phyloP scores from a whole-genome alignment of 352 stramenopile species.

The Phytophthora pseudosyringae region DNA sequence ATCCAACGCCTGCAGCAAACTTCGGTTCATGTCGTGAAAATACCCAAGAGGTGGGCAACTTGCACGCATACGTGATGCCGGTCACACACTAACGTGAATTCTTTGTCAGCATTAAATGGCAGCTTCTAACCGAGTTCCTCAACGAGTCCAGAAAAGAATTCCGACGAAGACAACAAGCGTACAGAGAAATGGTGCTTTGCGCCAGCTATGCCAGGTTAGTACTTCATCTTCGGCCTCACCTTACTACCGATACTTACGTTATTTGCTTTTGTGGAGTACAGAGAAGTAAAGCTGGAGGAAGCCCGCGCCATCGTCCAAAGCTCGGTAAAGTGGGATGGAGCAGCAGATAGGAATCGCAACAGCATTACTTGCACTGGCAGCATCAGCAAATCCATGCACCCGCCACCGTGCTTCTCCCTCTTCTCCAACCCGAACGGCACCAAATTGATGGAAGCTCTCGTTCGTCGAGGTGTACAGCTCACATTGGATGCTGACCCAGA shows the following conservation, averaged over 20 bases:
- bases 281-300: slow-evolving; percentile 71
- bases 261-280: slow-evolving; percentile 7
- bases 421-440: slow-evolving; percentile 43
- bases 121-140: slow-evolving; percentile 59
- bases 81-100: neutral
- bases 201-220: slow-evolving; percentile 58
- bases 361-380: slow-evolving; percentile 10
- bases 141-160: slow-evolving; percentile 48
- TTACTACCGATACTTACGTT: neutral
- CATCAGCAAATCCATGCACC: slow-evolving; percentile 13
- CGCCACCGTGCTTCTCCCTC: slow-evolving; percentile 53
- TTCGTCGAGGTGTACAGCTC: slow-evolving; percentile 65
- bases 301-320: slow-evolving; percentile 77
- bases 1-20: slow-evolving; percentile 74
- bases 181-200: slow-evolving; percentile 57
- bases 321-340: slow-evolving; percentile 43
- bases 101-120: slow-evolving; percentile 61
- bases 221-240: neutral
- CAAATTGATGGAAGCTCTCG: slow-evolving; percentile 61
- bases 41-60: slow-evolving; percentile 57
- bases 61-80: neutral
- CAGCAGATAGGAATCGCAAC: slow-evolving; percentile 12
- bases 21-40: slow-evolving; percentile 65
- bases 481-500: slow-evolving; percentile 74
- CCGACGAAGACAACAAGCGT: slow-evolving; percentile 47